phyloP scores from a whole-genome alignment of 257 asterid genomes.

The Scutellaria baicalensis region DNA sequence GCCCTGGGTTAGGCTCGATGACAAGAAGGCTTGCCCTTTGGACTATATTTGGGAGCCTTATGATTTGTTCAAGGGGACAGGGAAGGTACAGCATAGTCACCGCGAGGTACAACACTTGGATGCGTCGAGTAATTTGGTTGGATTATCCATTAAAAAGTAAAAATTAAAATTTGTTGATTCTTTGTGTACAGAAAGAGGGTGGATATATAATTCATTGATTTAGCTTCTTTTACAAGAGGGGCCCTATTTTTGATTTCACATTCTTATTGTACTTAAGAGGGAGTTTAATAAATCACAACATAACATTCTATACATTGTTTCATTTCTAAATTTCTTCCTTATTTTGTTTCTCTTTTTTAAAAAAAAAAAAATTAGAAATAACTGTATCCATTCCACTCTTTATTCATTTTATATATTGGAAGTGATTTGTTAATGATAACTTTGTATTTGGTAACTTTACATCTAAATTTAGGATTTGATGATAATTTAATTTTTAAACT shows the following conservation, averaged over 20 bases:
- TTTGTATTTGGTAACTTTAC: no score
- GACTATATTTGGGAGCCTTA: constrained; percentile 72
- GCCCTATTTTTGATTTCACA: constrained; percentile 19
- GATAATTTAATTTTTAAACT: no score
- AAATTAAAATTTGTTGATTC: background rate
- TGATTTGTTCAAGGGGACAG: constrained; percentile 41
- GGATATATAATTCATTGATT: background rate
- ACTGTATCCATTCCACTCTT: no score
- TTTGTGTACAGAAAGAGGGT: constrained; percentile 37
- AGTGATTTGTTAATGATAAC: no score
- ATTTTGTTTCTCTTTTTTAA: background rate
- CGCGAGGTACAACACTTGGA: constrained; percentile 4
- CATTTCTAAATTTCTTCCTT: no score
- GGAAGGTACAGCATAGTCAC: constrained; percentile 19
- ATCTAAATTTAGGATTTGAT: no score
- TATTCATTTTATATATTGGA: no score
- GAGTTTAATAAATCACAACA: background rate
- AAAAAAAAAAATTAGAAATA: no score
- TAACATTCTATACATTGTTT: no score
- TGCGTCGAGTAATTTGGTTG: constrained; percentile 14
- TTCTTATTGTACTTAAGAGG: background rate
- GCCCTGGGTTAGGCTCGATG: constrained; percentile 77
- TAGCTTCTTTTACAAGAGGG: background rate
- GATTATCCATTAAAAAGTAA: constrained; percentile 20
- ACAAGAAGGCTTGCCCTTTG: constrained; percentile 59